phyloP scores from a whole-genome alignment of 257 asterid species.

The Solanum sejunctum region DNA sequence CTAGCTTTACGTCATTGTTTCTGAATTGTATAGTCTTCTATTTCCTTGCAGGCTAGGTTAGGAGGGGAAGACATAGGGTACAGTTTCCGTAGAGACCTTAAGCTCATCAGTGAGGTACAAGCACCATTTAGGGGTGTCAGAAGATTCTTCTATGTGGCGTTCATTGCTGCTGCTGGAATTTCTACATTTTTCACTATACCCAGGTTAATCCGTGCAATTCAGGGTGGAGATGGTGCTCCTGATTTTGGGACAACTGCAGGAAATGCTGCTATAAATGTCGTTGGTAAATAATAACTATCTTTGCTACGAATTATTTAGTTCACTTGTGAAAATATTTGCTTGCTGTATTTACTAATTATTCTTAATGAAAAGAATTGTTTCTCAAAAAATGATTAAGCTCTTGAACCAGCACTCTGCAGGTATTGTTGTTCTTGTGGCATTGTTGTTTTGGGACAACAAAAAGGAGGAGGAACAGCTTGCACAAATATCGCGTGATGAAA shows the following conservation, averaged over 20 bases:
- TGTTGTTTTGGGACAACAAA: slow-evolving; percentile 81
- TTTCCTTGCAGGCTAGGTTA: slow-evolving; percentile 49
- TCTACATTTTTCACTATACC: slow-evolving; percentile 70
- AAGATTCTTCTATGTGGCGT: slow-evolving; percentile 76
- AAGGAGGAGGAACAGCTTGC: slow-evolving; percentile 96
- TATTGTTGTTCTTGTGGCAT: slow-evolving; percentile 63
- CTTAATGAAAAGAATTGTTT: background rate
- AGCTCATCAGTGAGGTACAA: slow-evolving; percentile 96
- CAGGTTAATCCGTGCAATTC: slow-evolving; percentile 50
- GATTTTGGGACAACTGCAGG: slow-evolving; percentile 47
- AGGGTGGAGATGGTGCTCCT: slow-evolving; percentile 89
- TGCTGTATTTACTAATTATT: background rate
- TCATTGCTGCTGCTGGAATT: slow-evolving; percentile 87
- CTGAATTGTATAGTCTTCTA: background rate
- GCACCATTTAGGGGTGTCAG: slow-evolving; percentile 96
- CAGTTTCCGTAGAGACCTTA: slow-evolving; percentile 89
- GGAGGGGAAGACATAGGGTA: slow-evolving; percentile 97
- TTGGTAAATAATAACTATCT: slow-evolving; percentile 34
- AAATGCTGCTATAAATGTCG: slow-evolving; percentile 72
- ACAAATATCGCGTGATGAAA: slow-evolving; percentile 74
- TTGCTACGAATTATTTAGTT: background rate
- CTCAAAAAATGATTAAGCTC: slow-evolving; percentile 28
- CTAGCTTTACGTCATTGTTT: background rate
- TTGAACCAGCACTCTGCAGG: slow-evolving; percentile 79
- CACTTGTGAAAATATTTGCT: background rate